A percentile compares a stretch with the other conserved stretches of the same genome.
These are phyloP conservation scores for Candida sp. DNA, from an alignment of 1,139 yeast genomes.

Conservation along the genomic window DNA sequence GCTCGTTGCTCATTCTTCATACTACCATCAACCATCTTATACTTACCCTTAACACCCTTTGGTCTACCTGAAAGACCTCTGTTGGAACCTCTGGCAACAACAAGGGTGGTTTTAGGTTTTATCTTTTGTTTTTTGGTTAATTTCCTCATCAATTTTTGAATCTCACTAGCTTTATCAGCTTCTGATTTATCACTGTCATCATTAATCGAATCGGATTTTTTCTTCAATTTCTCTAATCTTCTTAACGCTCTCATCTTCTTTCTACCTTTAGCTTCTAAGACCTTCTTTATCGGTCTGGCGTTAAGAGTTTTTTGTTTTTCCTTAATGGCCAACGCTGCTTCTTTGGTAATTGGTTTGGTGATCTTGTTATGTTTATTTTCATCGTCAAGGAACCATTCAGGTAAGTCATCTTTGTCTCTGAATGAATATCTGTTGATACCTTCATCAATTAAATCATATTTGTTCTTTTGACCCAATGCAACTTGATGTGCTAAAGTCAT, in stretches of 20 bases:
- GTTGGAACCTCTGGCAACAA: conserved; percentile 85
- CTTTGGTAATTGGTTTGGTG: conserved; percentile 90
- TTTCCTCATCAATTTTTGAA: conserved; percentile 79
- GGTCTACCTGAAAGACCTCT: conserved; percentile 94
- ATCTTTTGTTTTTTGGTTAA: conserved; percentile 71
- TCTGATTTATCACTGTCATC: conserved; percentile 88
- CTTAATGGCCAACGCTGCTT: conserved; percentile 89
- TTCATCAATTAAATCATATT: conserved; percentile 82
- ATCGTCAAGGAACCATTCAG: conserved; percentile 95
- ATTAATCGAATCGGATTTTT: conserved; percentile 89
- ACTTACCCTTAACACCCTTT: conserved; percentile 93
- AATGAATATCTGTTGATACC: conserved; percentile 91
- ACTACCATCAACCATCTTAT: conserved; percentile 99
- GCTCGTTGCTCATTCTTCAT: conserved; percentile 98
- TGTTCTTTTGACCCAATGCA: conserved; percentile 83
- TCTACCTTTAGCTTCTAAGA: conserved; percentile 94
- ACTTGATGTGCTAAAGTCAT: conserved; percentile 98
- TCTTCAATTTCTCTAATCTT: conserved; percentile 85
- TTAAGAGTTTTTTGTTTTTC: conserved; percentile 88
- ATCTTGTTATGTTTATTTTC: conserved; percentile 85
- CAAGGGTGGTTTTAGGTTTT: conserved; percentile 83
- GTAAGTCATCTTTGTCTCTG: conserved; percentile 86
- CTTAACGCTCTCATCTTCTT: conserved; percentile 92
- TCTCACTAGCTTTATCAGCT: conserved; percentile 92
- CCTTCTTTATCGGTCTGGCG: conserved; percentile 99